Conservation (phyloP, 139 green algal species). For the Chlorella sp. region DNA sequence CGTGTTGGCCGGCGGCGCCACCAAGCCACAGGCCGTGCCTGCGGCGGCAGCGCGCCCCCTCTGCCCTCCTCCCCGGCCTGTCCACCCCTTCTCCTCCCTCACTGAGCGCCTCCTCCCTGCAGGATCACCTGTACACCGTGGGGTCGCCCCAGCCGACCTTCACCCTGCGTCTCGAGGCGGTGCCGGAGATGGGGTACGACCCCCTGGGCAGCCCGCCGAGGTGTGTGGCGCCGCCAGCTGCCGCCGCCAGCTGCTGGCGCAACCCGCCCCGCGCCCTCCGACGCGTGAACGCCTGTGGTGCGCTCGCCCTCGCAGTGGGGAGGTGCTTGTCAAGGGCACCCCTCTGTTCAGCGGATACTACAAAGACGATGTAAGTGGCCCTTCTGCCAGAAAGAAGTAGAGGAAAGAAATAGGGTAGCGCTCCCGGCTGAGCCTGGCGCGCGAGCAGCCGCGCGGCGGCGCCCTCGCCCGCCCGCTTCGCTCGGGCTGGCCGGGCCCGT, state of each 20-base stretch:
- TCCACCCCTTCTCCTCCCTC: background rate
- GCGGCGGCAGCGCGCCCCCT: too few relatives aligned
- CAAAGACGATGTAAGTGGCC: constrained; percentile 68
- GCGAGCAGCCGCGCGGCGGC: too few relatives aligned
- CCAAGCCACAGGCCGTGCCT: too few relatives aligned
- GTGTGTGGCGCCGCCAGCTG: background rate
- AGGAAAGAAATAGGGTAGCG: too few relatives aligned
- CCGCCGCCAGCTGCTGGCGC: background rate
- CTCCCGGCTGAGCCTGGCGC: too few relatives aligned
- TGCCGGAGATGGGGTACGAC: constrained; percentile 71
- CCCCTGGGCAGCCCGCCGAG: constrained; percentile 32
- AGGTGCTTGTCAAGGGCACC: constrained; percentile 78
- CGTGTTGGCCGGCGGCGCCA: too few relatives aligned
- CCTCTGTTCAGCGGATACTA: constrained; percentile 83
- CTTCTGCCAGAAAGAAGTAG: too few relatives aligned
- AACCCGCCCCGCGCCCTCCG: constrained; percentile 42
- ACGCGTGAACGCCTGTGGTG: too few relatives aligned
- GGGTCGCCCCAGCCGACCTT: constrained; percentile 61
- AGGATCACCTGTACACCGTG: constrained; percentile 65
- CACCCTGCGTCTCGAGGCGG: constrained; percentile 63
- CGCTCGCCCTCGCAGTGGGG: too few relatives aligned
- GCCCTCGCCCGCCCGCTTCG: too few relatives aligned
- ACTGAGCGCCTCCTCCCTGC: background rate
- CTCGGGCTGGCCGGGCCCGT: too few relatives aligned
- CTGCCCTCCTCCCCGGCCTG: too few relatives aligned